A percentile compares a stretch with the other conserved stretches of the same genome.
Conservation (phyloP, 345 rosid species). For the Linum tenue region DNA sequence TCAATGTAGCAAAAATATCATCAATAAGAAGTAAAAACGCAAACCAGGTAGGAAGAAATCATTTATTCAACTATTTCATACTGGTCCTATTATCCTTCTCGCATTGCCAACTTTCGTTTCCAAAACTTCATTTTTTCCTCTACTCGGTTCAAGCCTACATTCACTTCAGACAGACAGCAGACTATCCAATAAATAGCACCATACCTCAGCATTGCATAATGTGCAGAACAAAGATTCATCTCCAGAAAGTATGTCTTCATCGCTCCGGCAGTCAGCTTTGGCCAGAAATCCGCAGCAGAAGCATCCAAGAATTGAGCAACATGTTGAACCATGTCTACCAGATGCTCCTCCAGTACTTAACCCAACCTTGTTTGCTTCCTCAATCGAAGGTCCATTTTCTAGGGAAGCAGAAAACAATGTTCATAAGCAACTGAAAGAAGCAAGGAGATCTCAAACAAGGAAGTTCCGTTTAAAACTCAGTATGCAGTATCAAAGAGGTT, state of each 20-base stretch:
- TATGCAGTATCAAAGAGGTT: neutral
- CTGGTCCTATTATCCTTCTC: neutral
- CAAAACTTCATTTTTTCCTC: neutral
- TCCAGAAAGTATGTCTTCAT: constrained; percentile 38
- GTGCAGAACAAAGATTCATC: constrained; percentile 85
- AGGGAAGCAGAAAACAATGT: constrained; percentile 17
- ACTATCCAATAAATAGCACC: neutral
- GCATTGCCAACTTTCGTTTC: neutral
- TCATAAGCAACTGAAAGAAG: neutral
- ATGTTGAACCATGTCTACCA: constrained; percentile 34
- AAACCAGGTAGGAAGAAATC: too few relatives aligned
- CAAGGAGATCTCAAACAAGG: neutral
- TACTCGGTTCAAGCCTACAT: neutral
- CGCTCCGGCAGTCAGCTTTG: constrained; percentile 62
- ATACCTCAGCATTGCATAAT: constrained; percentile 84
- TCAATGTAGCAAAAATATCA: too few relatives aligned
- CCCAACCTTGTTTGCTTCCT: constrained; percentile 39
- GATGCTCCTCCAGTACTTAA: constrained; percentile 32
- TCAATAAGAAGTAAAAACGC: too few relatives aligned
- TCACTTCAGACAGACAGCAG: neutral
- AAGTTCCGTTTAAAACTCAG: neutral
- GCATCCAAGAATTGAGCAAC: constrained; percentile 37
- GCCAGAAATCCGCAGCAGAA: constrained; percentile 58
- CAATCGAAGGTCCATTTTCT: constrained; percentile 44
- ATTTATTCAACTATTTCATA: neutral